Evolutionary conservation across 805 yeast genomes (phyloP).

Genomic region (Metahyphopichia silvanorum): DNA sequence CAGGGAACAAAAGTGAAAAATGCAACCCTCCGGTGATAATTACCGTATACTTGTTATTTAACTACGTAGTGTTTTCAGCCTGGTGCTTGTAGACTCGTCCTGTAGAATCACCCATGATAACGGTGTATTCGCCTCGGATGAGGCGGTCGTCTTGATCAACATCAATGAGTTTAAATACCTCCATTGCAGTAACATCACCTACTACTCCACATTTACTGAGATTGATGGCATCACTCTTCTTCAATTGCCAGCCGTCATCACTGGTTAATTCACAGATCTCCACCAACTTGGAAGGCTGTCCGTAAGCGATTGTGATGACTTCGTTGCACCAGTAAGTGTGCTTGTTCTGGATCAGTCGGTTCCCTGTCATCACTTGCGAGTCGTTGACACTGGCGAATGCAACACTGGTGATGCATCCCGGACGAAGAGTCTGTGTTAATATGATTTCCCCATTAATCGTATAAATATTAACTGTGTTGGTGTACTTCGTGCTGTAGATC

Average conservation of each 20-base stretch:
- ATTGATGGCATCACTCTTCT: slow-evolving; percentile 3
- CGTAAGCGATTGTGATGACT: slow-evolving; percentile 25
- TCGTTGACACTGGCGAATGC: slow-evolving; percentile 29
- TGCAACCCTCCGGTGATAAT: no score
- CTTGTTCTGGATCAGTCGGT: slow-evolving; percentile 13
- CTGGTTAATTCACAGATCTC: slow-evolving; percentile 20
- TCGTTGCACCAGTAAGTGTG: slow-evolving; percentile 40
- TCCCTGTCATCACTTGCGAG: slow-evolving; percentile 20
- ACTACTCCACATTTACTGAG: slow-evolving; percentile 8
- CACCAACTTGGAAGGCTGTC: slow-evolving; percentile 7
- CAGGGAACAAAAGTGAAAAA: no score
- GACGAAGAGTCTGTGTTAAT: slow-evolving; percentile 13
- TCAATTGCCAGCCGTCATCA: slow-evolving; percentile 4
- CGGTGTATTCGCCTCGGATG: slow-evolving; percentile 32
- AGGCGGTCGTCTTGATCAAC: slow-evolving; percentile 34
- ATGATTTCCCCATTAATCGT: slow-evolving; percentile 55
- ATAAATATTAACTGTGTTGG: slow-evolving; percentile 29
- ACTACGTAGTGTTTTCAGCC: no score
- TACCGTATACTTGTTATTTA: no score
- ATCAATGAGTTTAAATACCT: slow-evolving; percentile 23
- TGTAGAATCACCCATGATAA: slow-evolving; percentile 51
- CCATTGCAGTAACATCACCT: slow-evolving; percentile 26
- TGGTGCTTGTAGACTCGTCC: slow-evolving; percentile 56
- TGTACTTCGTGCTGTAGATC: slow-evolving; percentile 15
- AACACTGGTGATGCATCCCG: slow-evolving; percentile 15